Percentiles rank a stretch among this genome's conserved stretches.
These are phyloP conservation scores for Evernia prunastri DNA, from an alignment of 495 filamentous ascomycete genomes.

Conservation along the genomic window DNA sequence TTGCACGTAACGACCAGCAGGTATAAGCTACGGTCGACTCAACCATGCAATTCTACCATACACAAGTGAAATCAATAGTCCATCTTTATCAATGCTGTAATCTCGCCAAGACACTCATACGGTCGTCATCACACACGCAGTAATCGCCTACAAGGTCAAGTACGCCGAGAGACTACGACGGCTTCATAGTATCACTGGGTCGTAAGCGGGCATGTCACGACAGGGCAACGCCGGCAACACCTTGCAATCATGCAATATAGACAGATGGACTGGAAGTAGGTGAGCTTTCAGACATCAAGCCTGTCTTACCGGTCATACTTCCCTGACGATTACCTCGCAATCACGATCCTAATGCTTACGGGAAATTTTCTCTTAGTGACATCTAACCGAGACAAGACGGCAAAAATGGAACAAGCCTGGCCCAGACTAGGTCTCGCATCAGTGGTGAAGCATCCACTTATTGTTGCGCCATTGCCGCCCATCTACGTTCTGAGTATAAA, in stretches of 20 bases:
- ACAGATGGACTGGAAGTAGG: slow-evolving; percentile 3
- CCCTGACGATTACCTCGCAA: not conserved
- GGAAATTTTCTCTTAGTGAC: not conserved
- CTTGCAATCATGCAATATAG: not conserved
- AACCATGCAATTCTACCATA: slow-evolving; percentile 5
- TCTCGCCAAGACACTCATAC: slow-evolving; percentile 11
- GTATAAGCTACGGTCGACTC: slow-evolving; percentile 17
- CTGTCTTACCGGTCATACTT: not conserved
- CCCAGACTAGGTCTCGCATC: not conserved
- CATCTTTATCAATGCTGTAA: slow-evolving; percentile 12
- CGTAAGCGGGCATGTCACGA: not conserved
- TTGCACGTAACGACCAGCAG: slow-evolving; percentile 16
- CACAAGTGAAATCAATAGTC: slow-evolving; percentile 4
- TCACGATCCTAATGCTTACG: slow-evolving; percentile 1
- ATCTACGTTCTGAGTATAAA: not conserved
- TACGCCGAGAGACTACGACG: not conserved
- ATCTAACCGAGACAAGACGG: not conserved
- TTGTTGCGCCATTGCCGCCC: not conserved
- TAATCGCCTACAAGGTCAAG: slow-evolving; percentile 12
- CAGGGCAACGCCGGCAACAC: not conserved
- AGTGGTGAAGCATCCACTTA: not conserved
- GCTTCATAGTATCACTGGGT: slow-evolving; percentile 2
- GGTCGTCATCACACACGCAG: slow-evolving; percentile 2
- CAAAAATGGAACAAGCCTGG: not conserved
- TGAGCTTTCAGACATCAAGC: slow-evolving; percentile 12